Conservation (phyloP, 345 rosid genomes). For the Hibiscus tridactylites region DNA sequence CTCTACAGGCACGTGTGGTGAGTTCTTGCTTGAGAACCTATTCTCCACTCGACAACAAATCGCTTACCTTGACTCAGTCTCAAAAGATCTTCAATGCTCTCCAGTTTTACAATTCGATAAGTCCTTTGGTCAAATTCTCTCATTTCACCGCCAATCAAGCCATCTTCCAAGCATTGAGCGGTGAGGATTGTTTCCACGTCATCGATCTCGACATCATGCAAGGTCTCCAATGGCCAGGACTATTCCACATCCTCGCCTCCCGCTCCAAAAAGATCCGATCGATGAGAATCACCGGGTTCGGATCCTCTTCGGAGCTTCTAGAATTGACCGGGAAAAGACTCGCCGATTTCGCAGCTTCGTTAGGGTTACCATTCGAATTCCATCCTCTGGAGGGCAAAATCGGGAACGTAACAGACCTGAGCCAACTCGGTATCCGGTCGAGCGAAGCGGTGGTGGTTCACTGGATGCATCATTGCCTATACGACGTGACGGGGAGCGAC, state of each 20-base stretch:
- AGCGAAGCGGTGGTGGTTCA: slow-evolving; percentile 79
- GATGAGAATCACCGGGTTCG: slow-evolving; percentile 79
- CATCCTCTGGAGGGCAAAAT: slow-evolving; percentile 74
- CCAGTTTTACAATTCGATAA: slow-evolving; percentile 75
- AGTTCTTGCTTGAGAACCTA: slow-evolving; percentile 56
- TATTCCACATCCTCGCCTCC: slow-evolving; percentile 92
- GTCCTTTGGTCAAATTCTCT: slow-evolving; percentile 73
- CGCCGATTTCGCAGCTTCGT: slow-evolving; percentile 71
- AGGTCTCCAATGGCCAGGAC: slow-evolving; percentile 98
- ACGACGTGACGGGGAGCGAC: slow-evolving; percentile 78
- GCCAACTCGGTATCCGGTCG: slow-evolving; percentile 49
- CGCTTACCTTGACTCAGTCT: slow-evolving; percentile 44
- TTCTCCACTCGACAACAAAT: slow-evolving; percentile 37
- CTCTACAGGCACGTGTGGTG: slow-evolving; percentile 77
- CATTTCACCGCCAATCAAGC: slow-evolving; percentile 98
- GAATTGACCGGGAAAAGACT: slow-evolving; percentile 79
- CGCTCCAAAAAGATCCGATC: slow-evolving; percentile 70
- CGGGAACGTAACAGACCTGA: slow-evolving; percentile 43
- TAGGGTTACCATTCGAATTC: slow-evolving; percentile 76
- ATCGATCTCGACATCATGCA: slow-evolving; percentile 96
- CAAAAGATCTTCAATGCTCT: slow-evolving; percentile 69
- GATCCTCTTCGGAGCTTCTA: slow-evolving; percentile 67
- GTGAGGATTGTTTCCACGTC: slow-evolving; percentile 78
- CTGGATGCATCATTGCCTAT: slow-evolving; percentile 94
- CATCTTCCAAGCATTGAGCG: slow-evolving; percentile 73